Conservation (phyloP, 2,329 filamentous ascomycete species). For the Phialophora chinensis region DNA sequence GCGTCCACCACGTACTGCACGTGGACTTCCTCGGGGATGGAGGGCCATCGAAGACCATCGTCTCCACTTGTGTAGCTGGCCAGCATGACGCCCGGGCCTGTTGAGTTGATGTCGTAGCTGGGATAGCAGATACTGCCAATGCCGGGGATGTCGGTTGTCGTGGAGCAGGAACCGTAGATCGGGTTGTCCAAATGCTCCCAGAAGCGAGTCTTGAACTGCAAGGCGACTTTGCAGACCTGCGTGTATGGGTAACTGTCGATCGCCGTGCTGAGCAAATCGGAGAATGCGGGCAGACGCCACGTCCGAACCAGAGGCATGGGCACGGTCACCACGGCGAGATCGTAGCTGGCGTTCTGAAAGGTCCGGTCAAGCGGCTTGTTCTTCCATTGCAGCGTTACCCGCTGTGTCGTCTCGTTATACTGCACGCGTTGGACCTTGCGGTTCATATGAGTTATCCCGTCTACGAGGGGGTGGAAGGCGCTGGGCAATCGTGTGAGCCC, state of each 20-base stretch:
- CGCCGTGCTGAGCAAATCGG: constrained; percentile 56
- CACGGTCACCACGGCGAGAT: constrained; percentile 70
- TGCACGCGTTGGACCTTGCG: constrained; percentile 63
- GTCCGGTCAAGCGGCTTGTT: constrained; percentile 45
- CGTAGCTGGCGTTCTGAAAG: constrained; percentile 60
- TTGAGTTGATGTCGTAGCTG: constrained; percentile 68
- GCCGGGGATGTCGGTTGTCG: constrained; percentile 63
- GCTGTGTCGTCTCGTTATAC: constrained; percentile 58
- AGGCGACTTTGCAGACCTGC: constrained; percentile 63
- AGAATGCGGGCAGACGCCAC: constrained; percentile 64
- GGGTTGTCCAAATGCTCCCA: constrained; percentile 61
- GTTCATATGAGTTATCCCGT: constrained; percentile 62
- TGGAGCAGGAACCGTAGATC: constrained; percentile 69
- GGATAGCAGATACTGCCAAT: constrained; percentile 71
- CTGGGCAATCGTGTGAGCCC: constrained; percentile 64
- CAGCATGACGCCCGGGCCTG: constrained; percentile 66
- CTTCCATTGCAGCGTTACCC: constrained; percentile 66
- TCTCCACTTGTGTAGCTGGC: constrained; percentile 59
- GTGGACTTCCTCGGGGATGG: constrained; percentile 64
- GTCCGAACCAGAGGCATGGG: constrained; percentile 69
- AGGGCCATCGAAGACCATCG: constrained; percentile 53
- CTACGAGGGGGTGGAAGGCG: constrained; percentile 67
- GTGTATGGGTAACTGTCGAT: constrained; percentile 58
- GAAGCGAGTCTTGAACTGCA: constrained; percentile 71
- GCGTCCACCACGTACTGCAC: constrained; percentile 67